phyloP scores from a whole-genome alignment of 495 filamentous ascomycete species.

The Hypoxylon crocopeplum region DNA sequence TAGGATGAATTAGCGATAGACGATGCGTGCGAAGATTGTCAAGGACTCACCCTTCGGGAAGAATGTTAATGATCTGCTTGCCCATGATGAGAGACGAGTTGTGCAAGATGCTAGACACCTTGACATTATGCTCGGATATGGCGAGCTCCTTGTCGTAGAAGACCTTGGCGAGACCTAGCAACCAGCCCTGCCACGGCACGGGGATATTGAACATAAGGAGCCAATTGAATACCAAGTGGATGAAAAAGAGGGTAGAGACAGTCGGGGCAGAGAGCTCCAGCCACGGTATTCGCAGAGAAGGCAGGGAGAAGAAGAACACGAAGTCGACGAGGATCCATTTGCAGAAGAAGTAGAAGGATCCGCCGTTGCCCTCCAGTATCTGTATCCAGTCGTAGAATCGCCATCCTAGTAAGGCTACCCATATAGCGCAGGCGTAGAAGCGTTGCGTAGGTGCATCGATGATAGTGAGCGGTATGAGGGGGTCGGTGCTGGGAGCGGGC shows the following conservation, averaged over 20 bases:
- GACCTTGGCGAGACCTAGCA: constrained; percentile 71
- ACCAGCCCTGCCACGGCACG: constrained; percentile 69
- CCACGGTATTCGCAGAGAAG: constrained; percentile 90
- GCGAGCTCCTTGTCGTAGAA: constrained; percentile 90
- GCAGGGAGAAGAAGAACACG: constrained; percentile 82
- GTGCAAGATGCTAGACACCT: constrained; percentile 81
- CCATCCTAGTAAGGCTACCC: constrained; percentile 75
- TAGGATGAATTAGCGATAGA: constrained; percentile 26
- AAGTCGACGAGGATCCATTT: constrained; percentile 91
- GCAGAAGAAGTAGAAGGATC: constrained; percentile 84
- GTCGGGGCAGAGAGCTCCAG: constrained; percentile 83
- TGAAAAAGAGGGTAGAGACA: constrained; percentile 67
- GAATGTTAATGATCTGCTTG: constrained; percentile 93
- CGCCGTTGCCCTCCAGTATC: constrained; percentile 74
- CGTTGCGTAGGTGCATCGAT: constrained; percentile 90
- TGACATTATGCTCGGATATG: constrained; percentile 87
- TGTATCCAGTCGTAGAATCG: constrained; percentile 81
- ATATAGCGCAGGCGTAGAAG: constrained; percentile 81
- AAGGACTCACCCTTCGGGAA: constrained; percentile 83
- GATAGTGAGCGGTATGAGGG: constrained; percentile 75
- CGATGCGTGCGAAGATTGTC: background rate
- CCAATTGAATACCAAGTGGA: constrained; percentile 74
- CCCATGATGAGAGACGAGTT: constrained; percentile 93
- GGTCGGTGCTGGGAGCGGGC: constrained; percentile 46
- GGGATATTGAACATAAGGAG: constrained; percentile 93